Evolutionary conservation across 352 stramenopile species (phyloP).

Genomic region (Phytopythium montanum): DNA sequence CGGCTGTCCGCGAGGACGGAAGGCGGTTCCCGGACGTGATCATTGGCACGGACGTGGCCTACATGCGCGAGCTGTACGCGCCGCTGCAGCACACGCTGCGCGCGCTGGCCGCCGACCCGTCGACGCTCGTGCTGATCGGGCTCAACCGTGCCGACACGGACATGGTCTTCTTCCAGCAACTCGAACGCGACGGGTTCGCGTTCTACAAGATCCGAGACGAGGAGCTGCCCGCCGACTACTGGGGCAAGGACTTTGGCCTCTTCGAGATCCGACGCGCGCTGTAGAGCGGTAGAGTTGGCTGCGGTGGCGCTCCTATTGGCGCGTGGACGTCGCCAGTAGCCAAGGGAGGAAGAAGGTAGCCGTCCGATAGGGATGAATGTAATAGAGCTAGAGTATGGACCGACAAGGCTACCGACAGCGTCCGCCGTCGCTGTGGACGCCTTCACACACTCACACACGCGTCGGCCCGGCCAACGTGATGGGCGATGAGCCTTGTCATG

Average conservation of each 20-base stretch:
- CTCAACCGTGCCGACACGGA: slow-evolving; percentile 70
- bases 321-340: background rate
- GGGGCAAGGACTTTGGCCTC: slow-evolving; percentile 76
- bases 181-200: slow-evolving; percentile 67
- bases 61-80: slow-evolving; percentile 70
- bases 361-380: background rate
- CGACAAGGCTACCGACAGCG: background rate
- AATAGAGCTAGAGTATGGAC: background rate
- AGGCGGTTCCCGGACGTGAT: slow-evolving; percentile 41
- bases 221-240: slow-evolving; percentile 45
- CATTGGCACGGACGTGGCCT: slow-evolving; percentile 78
- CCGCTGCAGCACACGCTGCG: slow-evolving; percentile 64
- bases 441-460: too few species aligned
- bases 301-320: slow-evolving; percentile 1
- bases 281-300: too few species aligned
- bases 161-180: slow-evolving; percentile 59
- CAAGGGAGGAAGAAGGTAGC: background rate
- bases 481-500: too few species aligned
- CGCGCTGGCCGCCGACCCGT: slow-evolving; percentile 23
- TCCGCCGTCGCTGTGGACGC: background rate
- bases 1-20: slow-evolving; percentile 8
- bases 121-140: slow-evolving; percentile 64
- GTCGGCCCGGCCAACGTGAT: too few species aligned
- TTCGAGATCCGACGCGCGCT: slow-evolving; percentile 56
- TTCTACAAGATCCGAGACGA: slow-evolving; percentile 82